phyloP scores from a whole-genome alignment of 2,329 filamentous ascomycete species.

The Gnomoniopsis sp. region DNA sequence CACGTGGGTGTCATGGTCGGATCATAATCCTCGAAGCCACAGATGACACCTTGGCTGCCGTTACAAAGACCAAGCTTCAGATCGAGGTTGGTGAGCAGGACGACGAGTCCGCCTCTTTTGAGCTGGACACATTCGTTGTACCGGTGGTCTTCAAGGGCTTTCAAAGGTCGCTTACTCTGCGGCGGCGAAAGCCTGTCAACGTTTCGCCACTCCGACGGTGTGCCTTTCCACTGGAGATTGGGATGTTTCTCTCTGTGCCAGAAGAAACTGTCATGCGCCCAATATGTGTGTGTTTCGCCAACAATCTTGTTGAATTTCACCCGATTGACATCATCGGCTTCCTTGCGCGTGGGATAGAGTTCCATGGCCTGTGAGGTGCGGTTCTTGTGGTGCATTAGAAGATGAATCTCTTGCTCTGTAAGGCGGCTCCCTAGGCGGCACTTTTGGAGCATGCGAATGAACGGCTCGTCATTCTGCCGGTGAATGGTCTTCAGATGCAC shows the following conservation, averaged over 20 bases:
- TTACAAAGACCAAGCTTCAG: conserved; percentile 39
- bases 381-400: conserved; percentile 43
- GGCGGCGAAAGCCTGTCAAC: conserved; percentile 3
- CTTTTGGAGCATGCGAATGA: conserved; percentile 54
- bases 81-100: conserved; percentile 49
- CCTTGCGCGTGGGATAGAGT: conserved; percentile 39
- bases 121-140: conserved; percentile 41
- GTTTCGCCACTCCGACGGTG: conserved; percentile 14
- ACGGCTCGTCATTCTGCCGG: conserved; percentile 51
- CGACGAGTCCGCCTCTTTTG: conserved; percentile 49
- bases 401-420: conserved; percentile 31
- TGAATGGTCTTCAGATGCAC: conserved; percentile 53
- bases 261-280: conserved; percentile 38
- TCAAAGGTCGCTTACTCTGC: conserved; percentile 26
- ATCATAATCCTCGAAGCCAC: conserved; percentile 38
- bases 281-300: conserved; percentile 27
- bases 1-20: conserved; percentile 24
- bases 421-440: conserved; percentile 45
- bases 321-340: conserved; percentile 34
- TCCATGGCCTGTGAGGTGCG: conserved; percentile 39
- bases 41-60: conserved; percentile 43
- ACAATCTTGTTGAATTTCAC: conserved; percentile 31
- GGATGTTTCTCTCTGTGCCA: conserved; percentile 28
- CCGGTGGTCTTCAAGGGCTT: conserved; percentile 40
- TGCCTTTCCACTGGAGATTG: conserved; percentile 24